phyloP scores from a whole-genome alignment of 345 rosid species.

The Gossypium turneri region DNA sequence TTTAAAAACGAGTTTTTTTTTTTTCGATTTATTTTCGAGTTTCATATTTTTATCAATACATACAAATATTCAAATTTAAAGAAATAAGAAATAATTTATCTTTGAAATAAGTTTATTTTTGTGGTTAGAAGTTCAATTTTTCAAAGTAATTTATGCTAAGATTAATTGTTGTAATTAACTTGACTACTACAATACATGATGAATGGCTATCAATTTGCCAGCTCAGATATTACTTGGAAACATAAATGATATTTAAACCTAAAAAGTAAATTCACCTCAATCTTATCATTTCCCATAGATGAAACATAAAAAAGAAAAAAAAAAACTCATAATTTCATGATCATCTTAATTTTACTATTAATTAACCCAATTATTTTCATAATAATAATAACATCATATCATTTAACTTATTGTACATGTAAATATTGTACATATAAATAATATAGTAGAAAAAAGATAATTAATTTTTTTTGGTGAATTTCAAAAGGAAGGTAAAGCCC shows the following conservation, averaged over 20 bases:
- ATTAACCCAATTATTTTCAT: not conserved
- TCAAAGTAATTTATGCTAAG: too few species aligned
- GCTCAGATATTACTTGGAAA: not conserved
- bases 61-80: too few species aligned
- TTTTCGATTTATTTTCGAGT: too few species aligned
- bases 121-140: too few species aligned
- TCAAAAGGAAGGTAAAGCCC: fast-evolving
- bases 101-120: too few species aligned
- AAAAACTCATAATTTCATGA: not conserved
- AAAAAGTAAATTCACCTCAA: too few species aligned
- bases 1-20: too few species aligned
- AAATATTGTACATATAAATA: not conserved
- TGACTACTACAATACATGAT: not conserved
- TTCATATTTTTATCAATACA: too few species aligned
- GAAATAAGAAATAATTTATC: too few species aligned
- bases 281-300: not conserved
- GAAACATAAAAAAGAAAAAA: not conserved
- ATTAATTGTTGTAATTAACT: not conserved
- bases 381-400: not conserved
- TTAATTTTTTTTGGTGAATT: too few species aligned
- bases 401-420: not conserved
- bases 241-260: not conserved
- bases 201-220: not conserved
- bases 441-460: not conserved
- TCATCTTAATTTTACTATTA: not conserved